Evolutionary conservation across 192 early-diverging fungal species (phyloP), one percentile per base, ranked within the genome.

Genomic region (Gamsiella multidivaricata): DNA sequence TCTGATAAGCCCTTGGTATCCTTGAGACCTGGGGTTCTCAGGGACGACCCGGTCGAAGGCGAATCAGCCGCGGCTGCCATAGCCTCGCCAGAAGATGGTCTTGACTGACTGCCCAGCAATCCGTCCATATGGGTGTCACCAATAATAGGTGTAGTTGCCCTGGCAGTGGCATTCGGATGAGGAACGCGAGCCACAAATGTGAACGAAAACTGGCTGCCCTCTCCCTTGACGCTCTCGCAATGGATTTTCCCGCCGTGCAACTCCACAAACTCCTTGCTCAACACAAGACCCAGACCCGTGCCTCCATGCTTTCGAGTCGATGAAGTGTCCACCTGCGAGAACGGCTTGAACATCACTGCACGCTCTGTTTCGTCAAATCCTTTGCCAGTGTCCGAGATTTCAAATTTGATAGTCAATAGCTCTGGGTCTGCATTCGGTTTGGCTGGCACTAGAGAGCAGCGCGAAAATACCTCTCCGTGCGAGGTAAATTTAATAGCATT

Each of bases 401-500:
- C 85, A 71, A 95, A 88, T 50, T 89, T 82, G 15, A 95, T 80
- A 18, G 79, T 82, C 50, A 90, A 52, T 7, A 81, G 57, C 31
- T 68, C 66, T 17, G 72, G 72, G 23, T 80, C 61, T 12, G 43
- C 42, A 23, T 65, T 63, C 4, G 58, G 55, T 5, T 52, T 25
- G 28, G 57, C 18, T 32, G 68, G 37, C 14, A 83, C 71, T 15
- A 91, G 36, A 3, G 85, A 75, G 64, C 87, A 87, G 49, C 72
- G 74, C 1, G 93, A 84, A 26, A 83, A 85, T 5, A 95, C 85
- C 53, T 89, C 87, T 49, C 91, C 93, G n/a, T 86, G 67, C 7
- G 86, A 80, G 4, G 93, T 96, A 32, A 96, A 96, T 62, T 96
- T 95, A 62, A 95, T 84, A 9, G 92, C 89, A 70, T 95, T 95